Base-by-base conservation (phyloP, 2,329 filamentous ascomycete genomes). In the Fusarium odoratissimum region DNA sequence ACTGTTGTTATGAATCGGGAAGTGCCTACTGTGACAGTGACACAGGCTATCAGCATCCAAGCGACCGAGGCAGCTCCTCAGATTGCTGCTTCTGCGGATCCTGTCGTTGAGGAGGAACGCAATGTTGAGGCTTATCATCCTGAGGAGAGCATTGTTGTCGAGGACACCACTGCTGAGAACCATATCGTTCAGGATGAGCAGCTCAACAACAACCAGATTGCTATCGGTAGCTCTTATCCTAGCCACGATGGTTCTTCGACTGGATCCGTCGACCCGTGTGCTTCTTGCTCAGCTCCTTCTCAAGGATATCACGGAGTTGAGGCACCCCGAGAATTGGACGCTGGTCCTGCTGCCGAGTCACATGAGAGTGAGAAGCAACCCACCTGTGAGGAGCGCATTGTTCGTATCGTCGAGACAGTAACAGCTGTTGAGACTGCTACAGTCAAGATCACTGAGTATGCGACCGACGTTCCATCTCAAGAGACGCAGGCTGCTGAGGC, bases 391-490 rank as follows among this genome's bases (percentile, higher is more conserved):
- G 71, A 79, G 51, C 67, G 72, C 31, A 52, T 67, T n/a, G 64
- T 67, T 28, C 64, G 64, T 28, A 37, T 67, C 17, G 71, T 78
- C 1, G 76, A 83, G 16, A 84, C 82, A 11, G 76, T 80, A 4
- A 83, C 79, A 3, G 74, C 80, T 57, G 78, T 80, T 30, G 78
- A 81, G 69, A 81, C 78, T 12, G 74, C 79, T 23, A 80, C 78
- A 17, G 59, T 78, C 31, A 78, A 74, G 35, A 71, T 79, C 9
- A 78, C 77, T 12, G 76, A 76, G 41, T 78, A 77, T 14, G 79
- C 83, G 65, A 83, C 78, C 2, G 69, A 76, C 46, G 63, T 66
- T 19, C 55, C 74, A 11, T 69, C 60, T 7, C 48, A 73, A 17
- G 70, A 67, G 28, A 69, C 75, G 3, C 58, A 72, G 28, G 54